Percentiles rank a stretch among this genome's conserved stretches.
phyloP scores from a whole-genome alignment of 352 stramenopile species.

The Globisporangium echinulatum region DNA sequence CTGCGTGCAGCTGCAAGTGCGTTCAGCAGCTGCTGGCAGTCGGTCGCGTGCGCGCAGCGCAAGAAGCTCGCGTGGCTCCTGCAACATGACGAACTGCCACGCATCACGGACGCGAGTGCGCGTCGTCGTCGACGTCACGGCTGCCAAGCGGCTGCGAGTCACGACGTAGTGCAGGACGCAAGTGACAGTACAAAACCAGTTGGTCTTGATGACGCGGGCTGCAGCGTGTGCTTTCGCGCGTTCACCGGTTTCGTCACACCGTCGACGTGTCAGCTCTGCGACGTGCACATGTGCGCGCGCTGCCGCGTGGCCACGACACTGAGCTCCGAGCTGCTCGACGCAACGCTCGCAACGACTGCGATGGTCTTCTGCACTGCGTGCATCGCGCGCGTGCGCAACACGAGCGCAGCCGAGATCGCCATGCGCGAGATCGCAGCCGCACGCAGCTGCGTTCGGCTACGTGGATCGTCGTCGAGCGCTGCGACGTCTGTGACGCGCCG shows the following conservation, averaged over 20 bases:
- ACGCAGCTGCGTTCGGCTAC: constrained; percentile 22
- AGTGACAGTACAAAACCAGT: too few relatives aligned
- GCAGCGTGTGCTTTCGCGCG: constrained; percentile 13
- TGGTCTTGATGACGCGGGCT: constrained; percentile 20
- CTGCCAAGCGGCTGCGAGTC: constrained; percentile 33
- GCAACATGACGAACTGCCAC: too few relatives aligned
- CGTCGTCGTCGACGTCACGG: constrained; percentile 26
- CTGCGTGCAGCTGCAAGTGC: constrained; percentile 21
- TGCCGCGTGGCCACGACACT: constrained; percentile 32
- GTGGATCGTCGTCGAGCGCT: constrained; percentile 26
- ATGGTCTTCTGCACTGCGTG: constrained; percentile 70
- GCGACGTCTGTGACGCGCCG: constrained; percentile 8
- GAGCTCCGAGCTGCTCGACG: constrained; percentile 32
- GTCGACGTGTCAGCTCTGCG: constrained; percentile 23
- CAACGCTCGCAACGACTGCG: constrained; percentile 30
- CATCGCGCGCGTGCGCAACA: constrained; percentile 38
- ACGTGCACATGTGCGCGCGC: constrained; percentile 19
- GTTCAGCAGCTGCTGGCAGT: constrained; percentile 12
- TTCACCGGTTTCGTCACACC: constrained; percentile 20
- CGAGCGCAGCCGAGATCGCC: constrained; percentile 55
- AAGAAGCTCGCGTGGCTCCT: constrained; percentile 32
- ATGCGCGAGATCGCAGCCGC: constrained; percentile 46
- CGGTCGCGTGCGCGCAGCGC: constrained; percentile 19
- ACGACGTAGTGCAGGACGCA: too few relatives aligned
- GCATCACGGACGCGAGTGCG: constrained; percentile 10